These are phyloP conservation scores for Jimgerdemannia flammicorona DNA, from an alignment of 192 early-diverging fungal genomes.

Conservation along the genomic window DNA sequence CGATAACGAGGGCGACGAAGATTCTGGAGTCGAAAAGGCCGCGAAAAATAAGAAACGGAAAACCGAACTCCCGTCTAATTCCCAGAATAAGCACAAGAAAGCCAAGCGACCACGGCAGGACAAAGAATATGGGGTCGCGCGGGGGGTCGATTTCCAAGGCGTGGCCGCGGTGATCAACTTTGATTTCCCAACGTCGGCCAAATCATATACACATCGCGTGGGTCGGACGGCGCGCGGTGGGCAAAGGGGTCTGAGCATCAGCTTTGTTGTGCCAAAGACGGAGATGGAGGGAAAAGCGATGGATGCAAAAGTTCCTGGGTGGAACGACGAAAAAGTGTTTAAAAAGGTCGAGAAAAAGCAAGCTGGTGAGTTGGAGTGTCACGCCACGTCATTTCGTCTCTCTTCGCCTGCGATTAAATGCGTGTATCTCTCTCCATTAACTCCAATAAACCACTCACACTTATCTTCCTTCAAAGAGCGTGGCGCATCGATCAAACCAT, in stretches of 20 bases:
- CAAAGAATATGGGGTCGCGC: slow-evolving; percentile 91
- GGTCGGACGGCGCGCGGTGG: slow-evolving; percentile 95
- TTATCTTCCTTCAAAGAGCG: slow-evolving; percentile 8
- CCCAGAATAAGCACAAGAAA: slow-evolving; percentile 39
- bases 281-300: slow-evolving; percentile 29
- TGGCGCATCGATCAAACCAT: slow-evolving; percentile 63
- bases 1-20: slow-evolving; percentile 23
- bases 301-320: slow-evolving; percentile 12
- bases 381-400: background rate
- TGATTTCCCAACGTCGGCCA: slow-evolving; percentile 85
- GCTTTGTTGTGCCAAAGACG: slow-evolving; percentile 67
- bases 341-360: slow-evolving; percentile 73
- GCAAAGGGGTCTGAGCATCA: slow-evolving; percentile 83
- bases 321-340: slow-evolving; percentile 68
- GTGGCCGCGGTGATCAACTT: slow-evolving; percentile 96
- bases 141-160: slow-evolving; percentile 94
- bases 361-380: slow-evolving; percentile 28
- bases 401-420: slow-evolving; percentile 13
- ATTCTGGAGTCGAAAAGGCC: slow-evolving; percentile 4
- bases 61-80: background rate
- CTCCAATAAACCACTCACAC: background rate
- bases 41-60: slow-evolving; percentile 21
- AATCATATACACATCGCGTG: slow-evolving; percentile 90
- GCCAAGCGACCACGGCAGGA: slow-evolving; percentile 51
- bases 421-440: slow-evolving; percentile 2